Base-by-base conservation (phyloP, 1,139 yeast genomes). In the Magnusiomyces suaveolens region DNA sequence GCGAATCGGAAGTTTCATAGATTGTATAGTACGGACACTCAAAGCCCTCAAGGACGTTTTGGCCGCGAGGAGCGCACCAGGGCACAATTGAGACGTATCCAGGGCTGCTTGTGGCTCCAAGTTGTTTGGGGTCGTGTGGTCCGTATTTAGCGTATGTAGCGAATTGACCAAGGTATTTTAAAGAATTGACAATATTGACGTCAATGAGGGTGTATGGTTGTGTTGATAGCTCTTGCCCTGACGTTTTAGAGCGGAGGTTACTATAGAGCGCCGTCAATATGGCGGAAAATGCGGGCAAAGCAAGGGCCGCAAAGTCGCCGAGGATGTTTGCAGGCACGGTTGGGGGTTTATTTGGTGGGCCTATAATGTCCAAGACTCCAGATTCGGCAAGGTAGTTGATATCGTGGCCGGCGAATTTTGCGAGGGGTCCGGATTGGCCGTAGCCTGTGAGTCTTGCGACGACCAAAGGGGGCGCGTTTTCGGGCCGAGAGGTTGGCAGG, bases 221-320 rank as follows among this genome's bases (percentile, higher is more conserved):
- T 2, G 24, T 32, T 14, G 6, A 52, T 29, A 25, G 26, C 23
- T 46, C 43, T n/a, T 52, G 54, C 21, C 53, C 29, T 24, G 53
- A 16, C 32, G 10, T 29, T 54, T 32, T 39, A 47, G 24, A 39
- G 52, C 36, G 41, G 14, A 14, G 50, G 53, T 10, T 56, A 51
- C 33, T 56, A 46, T 48, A 54, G 3, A 61, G 55, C 1, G 62
- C 61, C 32, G 58, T 53, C 21, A 59, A 43, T 3, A 60, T 54
- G 21, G 62, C 59, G 3, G 62, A 52, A 50, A 55, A 61, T 2
- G 56, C 63, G 10, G 62, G 58, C 4, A 60, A 55, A 26, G 62
- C 53, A 2, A 61, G 56, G 3, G 60, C 61, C 10, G 64, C 64
- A 50, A 60, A 60, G 43, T 61, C 64, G 12, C 62, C 64, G 8